Evolutionary conservation across 352 stramenopile genomes (phyloP).

Genomic region (Pythium biforme): DNA sequence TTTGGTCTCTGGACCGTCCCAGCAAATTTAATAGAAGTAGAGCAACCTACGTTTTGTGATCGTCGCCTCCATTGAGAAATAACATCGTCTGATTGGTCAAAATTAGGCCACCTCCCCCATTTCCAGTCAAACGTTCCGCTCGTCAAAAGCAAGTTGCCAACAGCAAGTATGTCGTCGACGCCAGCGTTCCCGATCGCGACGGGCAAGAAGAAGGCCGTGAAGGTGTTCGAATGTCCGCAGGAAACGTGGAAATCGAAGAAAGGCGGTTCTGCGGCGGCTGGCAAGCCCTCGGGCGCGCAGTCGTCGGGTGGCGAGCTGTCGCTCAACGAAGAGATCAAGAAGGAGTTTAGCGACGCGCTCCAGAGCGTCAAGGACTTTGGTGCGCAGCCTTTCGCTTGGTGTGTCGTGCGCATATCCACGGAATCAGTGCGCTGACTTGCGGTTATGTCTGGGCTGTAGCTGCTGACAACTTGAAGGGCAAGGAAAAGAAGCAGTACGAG

Average conservation of each 20-base stretch:
- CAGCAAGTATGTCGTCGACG: conserved; percentile 27
- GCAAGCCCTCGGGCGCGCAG: conserved; percentile 29
- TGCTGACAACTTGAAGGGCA: conserved; percentile 58
- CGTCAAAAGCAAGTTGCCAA: background rate
- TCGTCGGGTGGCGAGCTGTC: conserved; percentile 41
- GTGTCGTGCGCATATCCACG: background rate
- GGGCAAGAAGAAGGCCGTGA: conserved; percentile 73
- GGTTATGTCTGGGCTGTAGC: conserved; percentile 21
- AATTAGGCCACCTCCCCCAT: background rate
- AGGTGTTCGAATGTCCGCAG: conserved; percentile 74
- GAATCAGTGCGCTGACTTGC: background rate
- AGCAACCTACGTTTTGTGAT: conserved; percentile 11
- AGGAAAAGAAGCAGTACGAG: conserved; percentile 77
- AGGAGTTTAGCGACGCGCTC: conserved; percentile 77
- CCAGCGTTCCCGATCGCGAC: conserved; percentile 76
- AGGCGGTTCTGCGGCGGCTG: conserved; percentile 10
- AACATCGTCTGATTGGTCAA: conserved; percentile 12
- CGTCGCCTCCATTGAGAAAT: background rate
- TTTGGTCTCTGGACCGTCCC: background rate
- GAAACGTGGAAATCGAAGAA: conserved; percentile 69
- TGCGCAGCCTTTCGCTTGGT: conserved; percentile 18
- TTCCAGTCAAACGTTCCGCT: conserved; percentile 17
- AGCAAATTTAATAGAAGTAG: conserved; percentile 20
- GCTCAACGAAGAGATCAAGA: conserved; percentile 62
- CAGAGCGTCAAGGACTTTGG: conserved; percentile 73